Evolutionary conservation across 2,329 filamentous ascomycete genomes (phyloP), one percentile per base, ranked within the genome.

Genomic region (Pseudogymnoascus sp.): DNA sequence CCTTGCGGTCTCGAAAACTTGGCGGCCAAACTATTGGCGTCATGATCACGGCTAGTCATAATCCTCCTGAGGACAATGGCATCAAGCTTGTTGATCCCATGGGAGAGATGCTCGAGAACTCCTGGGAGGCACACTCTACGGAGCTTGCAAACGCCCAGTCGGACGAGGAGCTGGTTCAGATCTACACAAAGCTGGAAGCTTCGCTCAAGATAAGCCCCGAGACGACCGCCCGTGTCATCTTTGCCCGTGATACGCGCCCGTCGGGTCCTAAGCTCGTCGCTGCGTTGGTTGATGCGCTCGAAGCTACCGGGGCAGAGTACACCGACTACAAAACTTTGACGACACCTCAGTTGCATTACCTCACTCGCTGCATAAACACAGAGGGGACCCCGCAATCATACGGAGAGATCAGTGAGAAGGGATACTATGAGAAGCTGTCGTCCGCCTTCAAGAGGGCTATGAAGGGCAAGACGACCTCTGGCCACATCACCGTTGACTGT

Each of bases 281-380:
- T 40, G 90, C 93, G 64, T 84, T 97, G 59, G 83, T 87, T 64
- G 89, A 91, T 71, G 91, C 91, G 16, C 81, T 97, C 67, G 86
- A 88, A 65, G 90, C 90, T 60, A 88, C 89, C 55, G 83, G 84
- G 62, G 86, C 88, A 62, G 85, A 91, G 65, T 88, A 85, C 72
- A 86, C 86, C 72, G 93, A 97, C 80, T 93, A 88, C 79, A 95
- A 93, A 77, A 88, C 93, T 73, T 81, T 97, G 71, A 97, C 95
- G 11, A 99, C 95, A 3, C 95, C 95, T n/a, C 95, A 97, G 78
- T 83, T 99, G 63, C 95, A 99, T 80, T 99, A 99, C 77, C 82
- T 97, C 67, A 93, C 93, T 33, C 90, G 95, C 67, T 96, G 93
- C 76, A 85, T 92, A 77, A 99, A 99, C 79, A 97, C 93, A 0